Percentiles rank a stretch among this genome's conserved stretches.
These are phyloP conservation scores for Russula olivacea DNA, from an alignment of 768 basidiomycete species.

Conservation along the genomic window DNA sequence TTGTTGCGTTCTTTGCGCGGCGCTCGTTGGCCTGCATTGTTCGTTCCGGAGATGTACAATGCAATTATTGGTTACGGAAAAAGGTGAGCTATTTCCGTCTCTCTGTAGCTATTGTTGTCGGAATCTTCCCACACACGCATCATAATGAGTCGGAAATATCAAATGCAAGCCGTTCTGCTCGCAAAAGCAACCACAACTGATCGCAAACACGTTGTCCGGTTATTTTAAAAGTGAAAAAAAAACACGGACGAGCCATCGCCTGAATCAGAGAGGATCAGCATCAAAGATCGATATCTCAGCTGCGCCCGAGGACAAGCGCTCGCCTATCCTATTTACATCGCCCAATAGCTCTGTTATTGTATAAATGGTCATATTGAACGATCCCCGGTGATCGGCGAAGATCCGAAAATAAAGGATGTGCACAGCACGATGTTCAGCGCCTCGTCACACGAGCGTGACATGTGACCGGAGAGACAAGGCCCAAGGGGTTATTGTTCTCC, in stretches of 20 bases:
- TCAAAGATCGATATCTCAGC: neutral
- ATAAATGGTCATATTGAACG: neutral
- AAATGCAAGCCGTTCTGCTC: neutral
- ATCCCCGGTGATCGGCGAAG: constrained; percentile 1
- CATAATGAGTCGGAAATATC: neutral
- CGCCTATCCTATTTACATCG: neutral
- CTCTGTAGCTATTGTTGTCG: constrained; percentile 49
- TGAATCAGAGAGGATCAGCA: neutral
- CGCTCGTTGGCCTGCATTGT: constrained; percentile 69
- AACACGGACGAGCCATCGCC: no score
- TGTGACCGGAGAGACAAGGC: neutral
- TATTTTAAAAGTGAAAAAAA: neutral
- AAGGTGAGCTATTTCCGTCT: constrained; percentile 61
- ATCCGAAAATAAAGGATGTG: neutral
- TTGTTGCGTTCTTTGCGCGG: constrained; percentile 44
- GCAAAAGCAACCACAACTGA: neutral
- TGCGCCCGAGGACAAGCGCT: neutral
- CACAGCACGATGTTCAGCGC: neutral
- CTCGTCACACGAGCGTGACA: neutral
- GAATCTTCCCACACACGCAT: constrained; percentile 42
- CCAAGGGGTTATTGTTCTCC: constrained; percentile 4
- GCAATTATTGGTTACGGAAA: constrained; percentile 55
- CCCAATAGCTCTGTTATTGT: neutral
- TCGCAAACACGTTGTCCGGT: neutral
- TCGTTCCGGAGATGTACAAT: constrained; percentile 62